These are phyloP conservation scores for Diaporthe ilicicola DNA, from an alignment of 2,329 filamentous ascomycete genomes.

Conservation along the genomic window DNA sequence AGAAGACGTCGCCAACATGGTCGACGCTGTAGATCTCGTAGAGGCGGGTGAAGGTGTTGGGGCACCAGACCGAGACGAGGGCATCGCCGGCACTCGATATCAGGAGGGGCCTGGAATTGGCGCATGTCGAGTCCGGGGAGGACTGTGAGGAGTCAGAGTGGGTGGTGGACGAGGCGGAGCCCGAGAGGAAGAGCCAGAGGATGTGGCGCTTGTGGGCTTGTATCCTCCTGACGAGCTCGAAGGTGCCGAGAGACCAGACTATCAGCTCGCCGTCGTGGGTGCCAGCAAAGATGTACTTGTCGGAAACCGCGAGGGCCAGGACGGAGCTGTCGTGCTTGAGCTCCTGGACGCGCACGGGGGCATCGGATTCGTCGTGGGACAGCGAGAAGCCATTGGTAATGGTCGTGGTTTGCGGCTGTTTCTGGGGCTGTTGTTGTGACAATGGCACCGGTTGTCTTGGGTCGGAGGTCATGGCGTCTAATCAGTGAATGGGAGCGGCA, in stretches of 20 bases:
- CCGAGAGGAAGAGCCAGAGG: conserved; percentile 82
- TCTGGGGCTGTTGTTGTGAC: not conserved
- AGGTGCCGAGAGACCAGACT: conserved; percentile 89
- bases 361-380: conserved; percentile 26
- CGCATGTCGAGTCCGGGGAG: conserved; percentile 58
- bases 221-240: conserved; percentile 79
- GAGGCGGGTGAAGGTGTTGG: conserved; percentile 75
- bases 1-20: conserved; percentile 96
- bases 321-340: conserved; percentile 82
- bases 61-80: conserved; percentile 93
- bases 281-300: conserved; percentile 86
- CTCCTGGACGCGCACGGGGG: conserved; percentile 76
- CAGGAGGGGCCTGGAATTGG: conserved; percentile 68
- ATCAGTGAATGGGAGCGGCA: not conserved
- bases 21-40: conserved; percentile 94
- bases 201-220: conserved; percentile 93
- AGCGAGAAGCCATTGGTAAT: conserved; percentile 25
- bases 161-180: conserved; percentile 61
- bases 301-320: conserved; percentile 82
- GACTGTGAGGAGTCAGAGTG: not conserved
- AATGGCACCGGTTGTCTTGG: not conserved
- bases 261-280: conserved; percentile 94
- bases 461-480: conserved; percentile 2
- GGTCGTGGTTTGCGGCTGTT: not conserved
- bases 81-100: conserved; percentile 95